These are phyloP conservation scores for Scytalidium lignicola DNA, from an alignment of 2,329 filamentous ascomycete genomes.

Conservation along the genomic window DNA sequence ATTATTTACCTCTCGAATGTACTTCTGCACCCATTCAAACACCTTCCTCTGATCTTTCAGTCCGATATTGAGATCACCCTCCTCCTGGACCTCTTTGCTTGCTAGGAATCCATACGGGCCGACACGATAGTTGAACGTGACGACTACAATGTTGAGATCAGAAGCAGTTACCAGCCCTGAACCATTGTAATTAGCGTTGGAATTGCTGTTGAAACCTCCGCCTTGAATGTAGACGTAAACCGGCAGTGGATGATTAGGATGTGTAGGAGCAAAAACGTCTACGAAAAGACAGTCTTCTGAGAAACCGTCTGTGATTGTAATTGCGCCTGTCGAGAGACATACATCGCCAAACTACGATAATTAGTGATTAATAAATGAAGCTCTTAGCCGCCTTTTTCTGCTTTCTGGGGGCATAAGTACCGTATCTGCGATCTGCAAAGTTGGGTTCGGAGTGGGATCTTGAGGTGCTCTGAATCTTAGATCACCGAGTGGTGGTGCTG, in stretches of 20 bases:
- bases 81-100: slow-evolving; percentile 43
- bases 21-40: slow-evolving; percentile 62
- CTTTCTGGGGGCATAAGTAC: slow-evolving; percentile 13
- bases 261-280: slow-evolving; percentile 56
- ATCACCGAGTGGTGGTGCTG: slow-evolving; percentile 60
- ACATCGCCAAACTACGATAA: slow-evolving; percentile 16
- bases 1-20: slow-evolving; percentile 46
- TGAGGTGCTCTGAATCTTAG: slow-evolving; percentile 63
- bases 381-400: not conserved
- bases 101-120: slow-evolving; percentile 69
- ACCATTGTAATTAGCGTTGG: slow-evolving; percentile 51
- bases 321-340: slow-evolving; percentile 22
- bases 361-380: too few relatives aligned
- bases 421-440: slow-evolving; percentile 18
- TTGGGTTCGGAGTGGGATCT: slow-evolving; percentile 43
- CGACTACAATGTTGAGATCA: slow-evolving; percentile 57
- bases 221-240: slow-evolving; percentile 58
- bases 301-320: slow-evolving; percentile 23
- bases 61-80: slow-evolving; percentile 60
- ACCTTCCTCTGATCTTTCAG: slow-evolving; percentile 66
- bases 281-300: slow-evolving; percentile 68
- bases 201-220: slow-evolving; percentile 51
- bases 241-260: slow-evolving; percentile 43
- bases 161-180: slow-evolving; percentile 55
- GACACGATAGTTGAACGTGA: slow-evolving; percentile 73